Percentiles rank a stretch among this genome's conserved stretches.
phyloP scores from a whole-genome alignment of 768 basidiomycete genomes.

The Auricularia sp. region DNA sequence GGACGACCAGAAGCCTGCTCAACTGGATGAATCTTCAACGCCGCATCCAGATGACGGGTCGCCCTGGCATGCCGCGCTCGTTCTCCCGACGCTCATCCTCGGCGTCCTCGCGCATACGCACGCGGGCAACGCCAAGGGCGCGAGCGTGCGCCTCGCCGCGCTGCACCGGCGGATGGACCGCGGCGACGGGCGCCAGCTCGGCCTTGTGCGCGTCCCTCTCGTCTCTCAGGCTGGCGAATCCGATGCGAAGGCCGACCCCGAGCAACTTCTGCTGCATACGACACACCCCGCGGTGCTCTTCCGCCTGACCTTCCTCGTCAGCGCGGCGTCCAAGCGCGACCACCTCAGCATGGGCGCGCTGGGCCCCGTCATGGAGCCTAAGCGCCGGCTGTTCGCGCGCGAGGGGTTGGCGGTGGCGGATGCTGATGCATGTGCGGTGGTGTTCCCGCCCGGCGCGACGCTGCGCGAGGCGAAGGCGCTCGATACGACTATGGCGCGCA shows the following conservation, averaged over 20 bases:
- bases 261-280: slow-evolving; percentile 38
- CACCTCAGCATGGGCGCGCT: neutral
- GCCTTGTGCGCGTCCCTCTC: neutral
- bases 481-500: slow-evolving; percentile 40
- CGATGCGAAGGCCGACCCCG: slow-evolving; percentile 21
- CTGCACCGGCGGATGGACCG: slow-evolving; percentile 60
- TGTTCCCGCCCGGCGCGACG: slow-evolving; percentile 51
- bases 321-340: slow-evolving; percentile 58
- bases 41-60: neutral
- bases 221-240: neutral
- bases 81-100: slow-evolving; percentile 53
- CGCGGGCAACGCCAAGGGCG: slow-evolving; percentile 37
- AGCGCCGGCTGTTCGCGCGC: slow-evolving; percentile 55
- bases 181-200: slow-evolving; percentile 26
- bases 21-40: neutral
- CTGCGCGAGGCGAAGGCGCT: slow-evolving; percentile 39
- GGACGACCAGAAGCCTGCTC: neutral
- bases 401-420: slow-evolving; percentile 40
- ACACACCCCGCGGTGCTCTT: slow-evolving; percentile 63
- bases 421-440: slow-evolving; percentile 11
- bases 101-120: slow-evolving; percentile 56
- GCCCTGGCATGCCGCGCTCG: slow-evolving; percentile 23
- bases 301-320: slow-evolving; percentile 56
- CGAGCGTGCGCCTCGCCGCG: slow-evolving; percentile 41
- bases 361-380: slow-evolving; percentile 39